Evolutionary conservation across 352 stramenopile genomes (phyloP), one percentile per base, ranked within the genome.

Genomic region (Blastocystis sp.): DNA sequence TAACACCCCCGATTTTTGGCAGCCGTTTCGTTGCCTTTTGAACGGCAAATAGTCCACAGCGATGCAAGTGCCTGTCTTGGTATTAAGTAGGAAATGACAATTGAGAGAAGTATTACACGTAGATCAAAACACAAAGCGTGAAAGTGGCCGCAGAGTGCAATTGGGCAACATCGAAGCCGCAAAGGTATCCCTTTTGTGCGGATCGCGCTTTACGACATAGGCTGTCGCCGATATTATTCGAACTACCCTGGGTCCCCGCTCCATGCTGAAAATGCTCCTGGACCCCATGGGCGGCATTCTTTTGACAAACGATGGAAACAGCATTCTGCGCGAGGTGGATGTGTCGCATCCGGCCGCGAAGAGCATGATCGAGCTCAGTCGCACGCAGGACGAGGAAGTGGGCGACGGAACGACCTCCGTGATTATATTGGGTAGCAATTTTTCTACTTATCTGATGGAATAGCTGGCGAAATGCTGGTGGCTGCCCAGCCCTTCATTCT

Each of bases 381-480:
- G 96, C 64, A 95, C 96, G 6, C 97, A 99, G 92, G 97, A 99
- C 91, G 97, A 99, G 91, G 97, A 99, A 92, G 97, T 99, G 24
- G 97, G 97, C 60, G 97, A 99, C 91, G 97, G 97, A 84, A 99
- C 97, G 43, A 99, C 97, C n/a, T 98, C 95, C 48, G 97, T 99
- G 63, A 99, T 99, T 92, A 98, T 99, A 78, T 92, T 99, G 61
- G 93, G 92, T 48, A 70, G 24, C 64, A n/a, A 1, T 21, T 59
- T n/a, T 52, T 19, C 28, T 19, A 7, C 17, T 3, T 11, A 42
- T 21, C 48, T 21, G 71, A 10, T 10, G 3, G 45, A 71, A n/a
- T 87, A 95, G 94, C 96, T 4, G 97, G 97, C 45, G 97, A 99
- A 91, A 94, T 99, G 89, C 92, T 99, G 61, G 92, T 96, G 3